Base-by-base conservation (phyloP, 1,139 yeast genomes). In the Kodamaea sp. region DNA sequence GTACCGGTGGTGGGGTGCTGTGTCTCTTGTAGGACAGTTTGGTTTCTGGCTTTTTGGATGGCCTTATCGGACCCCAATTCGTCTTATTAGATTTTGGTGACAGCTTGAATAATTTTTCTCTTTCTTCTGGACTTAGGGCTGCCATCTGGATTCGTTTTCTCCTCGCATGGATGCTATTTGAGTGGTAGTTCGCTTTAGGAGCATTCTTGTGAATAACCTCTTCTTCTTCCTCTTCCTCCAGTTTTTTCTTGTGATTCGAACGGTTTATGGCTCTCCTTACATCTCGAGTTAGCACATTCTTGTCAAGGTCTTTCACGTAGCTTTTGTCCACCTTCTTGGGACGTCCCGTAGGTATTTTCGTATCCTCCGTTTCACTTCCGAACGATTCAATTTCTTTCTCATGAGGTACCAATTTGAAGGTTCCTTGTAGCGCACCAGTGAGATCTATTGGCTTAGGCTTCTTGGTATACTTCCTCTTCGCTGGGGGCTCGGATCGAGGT, bases 401-500 rank as follows among this genome's bases (percentile, higher is more conserved):
- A 21, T 38, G 38, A 3, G 42, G 37, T 27, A 45, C 38, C 7
- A 47, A 35, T 21, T 34, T 32, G 16, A 44, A 35, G 7, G 44
- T 36, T 5, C 36, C 39, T 33, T 41, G 42, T 15, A 47, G 35
- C 2, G 50, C 51, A 4, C 36, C 35, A 1, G 38, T 34, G 10
- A 42, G 39, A 24, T 42, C 44, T 22, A 38, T 35, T 5, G 31
- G 37, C 24, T 40, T 42, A 12, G 39, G 34, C 26, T 41, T 41
- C 30, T 26, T 34, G 29, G 38, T 39, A 22, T 40, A 35, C 18
- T 41, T 41, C 8, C 42, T 26, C 19, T 38, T 41, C 2, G 19
- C 12, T n/a, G 26, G 25, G 10, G 24, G 20, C n/a, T 78, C 80
- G 9, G 62, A 62, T 14, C 46, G 41, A 22, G 33, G 26, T 18